Evolutionary conservation across 2,329 filamentous ascomycete genomes (phyloP), one percentile per base, ranked within the genome.

Genomic region (Stachybotrys echinatus): DNA sequence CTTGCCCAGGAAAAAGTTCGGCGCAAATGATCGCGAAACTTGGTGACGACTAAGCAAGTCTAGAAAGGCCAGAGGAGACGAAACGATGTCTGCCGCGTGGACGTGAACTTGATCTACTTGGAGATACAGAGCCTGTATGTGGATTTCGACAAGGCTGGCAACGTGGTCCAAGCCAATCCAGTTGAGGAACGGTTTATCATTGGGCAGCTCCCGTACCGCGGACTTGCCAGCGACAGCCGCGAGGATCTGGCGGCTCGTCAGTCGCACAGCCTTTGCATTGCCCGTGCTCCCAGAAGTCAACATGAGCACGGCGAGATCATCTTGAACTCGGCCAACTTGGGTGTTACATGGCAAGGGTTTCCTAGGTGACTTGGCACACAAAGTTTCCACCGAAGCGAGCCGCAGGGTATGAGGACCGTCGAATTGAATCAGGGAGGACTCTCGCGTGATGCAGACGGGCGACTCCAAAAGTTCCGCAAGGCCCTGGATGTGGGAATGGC

Each of bases 151-250:
- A 3, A 84, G 60, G 51, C 63, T 72, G 0, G 74, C 79, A 10
- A 80, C 76, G 50, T 83, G 80, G 52, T 83, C 78, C 7, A 81
- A 61, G 0, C 68, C 68, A 14, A 78, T 70, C 75, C 75, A 79
- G 52, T 73, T 75, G 4, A 79, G 56, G 37, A 74, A 70, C 34
- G 68, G 55, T 8, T 65, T 53, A 8, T 64, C 61, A 4, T 52
- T 43, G 0, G 59, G 58, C 2, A 63, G 61, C 8, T n/a, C 18
- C 10, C 44, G 38, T 19, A 65, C 61, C 12, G 23, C 52, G 51
- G 44, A 48, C 55, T 80, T 80, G 19, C 72, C 73, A 2, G 48
- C 7, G 12, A 75, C 50, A 0, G 75, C 64, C 1, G 67, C 55
- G 1, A 76, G 42, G 0, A 79, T 54, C 55, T 79, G 75, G 0